Percentiles rank a stretch among this genome's conserved stretches.
phyloP scores from a whole-genome alignment of 208 protist genomes.

The Leishmania braziliensis region DNA sequence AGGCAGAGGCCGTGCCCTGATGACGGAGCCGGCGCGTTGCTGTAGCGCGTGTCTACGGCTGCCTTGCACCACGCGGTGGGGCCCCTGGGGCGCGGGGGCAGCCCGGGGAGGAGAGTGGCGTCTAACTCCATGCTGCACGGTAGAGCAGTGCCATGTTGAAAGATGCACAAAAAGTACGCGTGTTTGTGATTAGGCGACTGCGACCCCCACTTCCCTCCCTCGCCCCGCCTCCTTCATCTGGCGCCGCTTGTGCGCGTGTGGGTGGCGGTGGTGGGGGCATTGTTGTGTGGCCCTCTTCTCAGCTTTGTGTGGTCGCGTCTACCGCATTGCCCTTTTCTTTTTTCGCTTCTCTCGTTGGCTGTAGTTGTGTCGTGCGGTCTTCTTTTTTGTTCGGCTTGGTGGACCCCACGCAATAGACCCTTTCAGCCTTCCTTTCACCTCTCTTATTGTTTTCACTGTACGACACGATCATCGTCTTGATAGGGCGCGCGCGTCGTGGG shows the following conservation, averaged over 20 bases:
- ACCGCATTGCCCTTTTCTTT: no score
- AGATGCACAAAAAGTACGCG: neutral
- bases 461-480: neutral
- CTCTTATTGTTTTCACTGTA: neutral
- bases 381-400: no score
- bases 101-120: neutral
- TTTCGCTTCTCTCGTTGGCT: no score
- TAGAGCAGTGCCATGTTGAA: neutral
- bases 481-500: neutral
- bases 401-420: no score
- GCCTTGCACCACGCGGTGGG: neutral
- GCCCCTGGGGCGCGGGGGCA: no score
- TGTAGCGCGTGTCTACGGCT: neutral
- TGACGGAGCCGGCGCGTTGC: neutral
- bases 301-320: neutral
- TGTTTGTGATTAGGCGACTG: neutral
- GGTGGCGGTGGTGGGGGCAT: no score
- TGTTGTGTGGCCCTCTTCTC: neutral
- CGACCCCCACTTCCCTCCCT: neutral
- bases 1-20: neutral
- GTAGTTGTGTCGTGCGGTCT: no score
- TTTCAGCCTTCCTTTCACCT: no score
- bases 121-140: neutral
- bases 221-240: neutral
- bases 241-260: no score